phyloP scores from a whole-genome alignment of 2,329 filamentous ascomycete genomes.

The Colletotrichum sp. region DNA sequence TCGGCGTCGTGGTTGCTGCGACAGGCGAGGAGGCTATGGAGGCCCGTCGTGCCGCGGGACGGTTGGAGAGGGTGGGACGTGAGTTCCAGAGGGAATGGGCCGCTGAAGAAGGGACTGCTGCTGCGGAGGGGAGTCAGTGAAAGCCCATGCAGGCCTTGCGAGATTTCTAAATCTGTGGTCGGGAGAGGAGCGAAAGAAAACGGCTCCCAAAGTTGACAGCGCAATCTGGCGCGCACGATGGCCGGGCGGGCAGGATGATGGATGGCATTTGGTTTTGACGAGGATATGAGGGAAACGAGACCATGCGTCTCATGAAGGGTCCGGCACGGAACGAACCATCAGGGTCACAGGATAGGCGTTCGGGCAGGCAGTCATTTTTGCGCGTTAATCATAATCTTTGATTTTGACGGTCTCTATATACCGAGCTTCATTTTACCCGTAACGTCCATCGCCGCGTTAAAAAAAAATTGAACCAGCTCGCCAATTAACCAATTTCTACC shows the following conservation, averaged over 20 bases:
- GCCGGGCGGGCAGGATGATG: background rate
- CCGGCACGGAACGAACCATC: background rate
- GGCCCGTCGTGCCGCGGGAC: slow-evolving; percentile 56
- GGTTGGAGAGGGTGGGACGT: slow-evolving; percentile 58
- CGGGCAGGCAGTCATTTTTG: background rate
- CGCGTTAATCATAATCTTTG: slow-evolving; percentile 23
- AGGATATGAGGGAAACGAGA: slow-evolving; percentile 5
- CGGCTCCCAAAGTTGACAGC: background rate
- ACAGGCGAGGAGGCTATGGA: slow-evolving; percentile 52
- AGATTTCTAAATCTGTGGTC: background rate
- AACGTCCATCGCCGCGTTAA: slow-evolving; percentile 20
- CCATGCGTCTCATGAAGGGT: background rate
- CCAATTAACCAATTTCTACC: slow-evolving; percentile 20
- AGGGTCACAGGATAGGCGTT: slow-evolving; percentile 1
- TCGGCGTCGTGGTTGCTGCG: slow-evolving; percentile 59
- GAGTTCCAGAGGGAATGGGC: slow-evolving; percentile 61
- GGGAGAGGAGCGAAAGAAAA: background rate
- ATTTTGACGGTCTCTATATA: slow-evolving; percentile 23
- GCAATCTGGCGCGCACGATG: background rate
- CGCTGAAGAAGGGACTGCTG: slow-evolving; percentile 30
- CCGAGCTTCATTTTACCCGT: slow-evolving; percentile 20
- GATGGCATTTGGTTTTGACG: background rate
- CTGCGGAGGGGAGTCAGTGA: background rate
- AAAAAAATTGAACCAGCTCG: slow-evolving; percentile 7
- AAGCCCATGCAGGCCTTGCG: background rate